Base-by-base conservation (phyloP, 768 basidiomycete genomes). In the Lactifluus subvellereus region DNA sequence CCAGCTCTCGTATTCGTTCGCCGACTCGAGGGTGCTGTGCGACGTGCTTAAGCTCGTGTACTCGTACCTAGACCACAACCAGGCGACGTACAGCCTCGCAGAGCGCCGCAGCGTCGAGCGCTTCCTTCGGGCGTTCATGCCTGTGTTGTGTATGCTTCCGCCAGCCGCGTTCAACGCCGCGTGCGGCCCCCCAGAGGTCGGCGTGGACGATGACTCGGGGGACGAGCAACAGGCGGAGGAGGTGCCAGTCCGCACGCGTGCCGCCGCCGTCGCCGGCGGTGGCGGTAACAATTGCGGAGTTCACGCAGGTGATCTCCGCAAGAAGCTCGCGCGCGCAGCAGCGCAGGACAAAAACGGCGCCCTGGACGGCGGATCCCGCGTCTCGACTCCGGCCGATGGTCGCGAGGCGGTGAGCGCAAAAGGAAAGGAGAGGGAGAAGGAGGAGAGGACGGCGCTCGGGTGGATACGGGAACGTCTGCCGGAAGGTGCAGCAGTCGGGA, bases 11-110 rank as follows among this genome's bases (percentile, higher is more conserved):
- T 95, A 87, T 71, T 74, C 80, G 40, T 85, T 98, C 73, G 77
- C 82, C 58, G 92, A 98, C 72, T 83, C 81, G 8, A 81, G 82
- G 20, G 88, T 96, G 48, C 75, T 99, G 69, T 87, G 90, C 66
- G 97, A 99, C 74, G 82, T 86, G 32, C 81, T 96, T 72, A 94
- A 94, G 78, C 81, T 99, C 75, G 83, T 95, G 64, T 89, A 91
- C 72, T 86, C 87, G 14, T 98, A 91, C 78, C 80, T 99, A 68
- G 96, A 98, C 69, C 91, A 89, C 71, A 88, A 89, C 52, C 85
- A 86, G 68, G 83, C 81, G 16, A 82, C 84, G 61, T 91, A 91
- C 74, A 88, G 85, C 62, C 74, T 80, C 2, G 78, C 80, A 56
- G 96, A 98, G 76, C 84, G 93, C 50, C 84, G 89, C 50, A 79